These are phyloP conservation scores for Polysphondylium violaceum DNA, from an alignment of 78 protist genomes.

Conservation along the genomic window DNA sequence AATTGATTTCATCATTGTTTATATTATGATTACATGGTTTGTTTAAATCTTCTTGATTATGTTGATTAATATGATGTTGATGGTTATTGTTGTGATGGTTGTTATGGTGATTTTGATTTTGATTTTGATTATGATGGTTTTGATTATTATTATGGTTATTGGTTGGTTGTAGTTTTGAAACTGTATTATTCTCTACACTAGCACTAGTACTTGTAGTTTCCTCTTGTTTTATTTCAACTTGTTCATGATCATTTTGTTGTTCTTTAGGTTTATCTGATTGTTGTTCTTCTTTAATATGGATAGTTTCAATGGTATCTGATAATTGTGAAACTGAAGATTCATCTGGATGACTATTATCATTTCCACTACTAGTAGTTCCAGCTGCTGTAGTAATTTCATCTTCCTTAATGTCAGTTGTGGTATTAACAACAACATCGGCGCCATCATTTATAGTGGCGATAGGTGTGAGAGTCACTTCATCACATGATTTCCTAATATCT, in stretches of 20 bases:
- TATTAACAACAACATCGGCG: no score
- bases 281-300: neutral
- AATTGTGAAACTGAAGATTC: neutral
- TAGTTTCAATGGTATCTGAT: neutral
- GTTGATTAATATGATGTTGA: neutral
- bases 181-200: no score
- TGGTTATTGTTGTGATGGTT: neutral
- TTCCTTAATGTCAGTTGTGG: no score
- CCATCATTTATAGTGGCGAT: neutral
- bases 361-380: neutral
- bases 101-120: neutral
- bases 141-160: neutral
- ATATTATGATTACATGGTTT: no score
- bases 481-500: neutral
- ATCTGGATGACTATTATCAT: neutral
- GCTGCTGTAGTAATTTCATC: neutral
- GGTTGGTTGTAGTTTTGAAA: neutral
- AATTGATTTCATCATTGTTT: no score
- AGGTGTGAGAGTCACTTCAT: neutral
- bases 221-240: neutral
- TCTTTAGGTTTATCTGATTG: neutral
- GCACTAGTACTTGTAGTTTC: no score
- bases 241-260: no score
- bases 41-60: no score
- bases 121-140: neutral